Conservation (phyloP, 2,329 filamentous ascomycete species). For the Nemania serpens region DNA sequence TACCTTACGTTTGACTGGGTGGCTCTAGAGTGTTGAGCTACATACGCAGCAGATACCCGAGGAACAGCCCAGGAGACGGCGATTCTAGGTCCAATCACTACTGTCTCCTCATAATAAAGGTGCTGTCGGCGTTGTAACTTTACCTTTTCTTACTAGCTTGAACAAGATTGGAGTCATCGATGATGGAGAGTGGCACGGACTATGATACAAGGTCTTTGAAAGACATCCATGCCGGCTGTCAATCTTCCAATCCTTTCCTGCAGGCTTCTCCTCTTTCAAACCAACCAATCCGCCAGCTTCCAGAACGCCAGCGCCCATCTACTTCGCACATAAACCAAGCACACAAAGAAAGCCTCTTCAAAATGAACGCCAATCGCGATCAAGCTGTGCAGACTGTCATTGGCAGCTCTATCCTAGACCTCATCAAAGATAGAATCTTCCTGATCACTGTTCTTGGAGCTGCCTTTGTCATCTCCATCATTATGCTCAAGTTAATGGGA, state of each 20-base stretch:
- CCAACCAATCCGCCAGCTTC: background rate
- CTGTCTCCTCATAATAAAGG: background rate
- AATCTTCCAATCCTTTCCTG: background rate
- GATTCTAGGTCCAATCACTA: background rate
- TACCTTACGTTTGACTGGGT: background rate
- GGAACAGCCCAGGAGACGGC: background rate
- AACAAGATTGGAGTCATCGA: background rate
- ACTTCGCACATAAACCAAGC: slow-evolving; percentile 13
- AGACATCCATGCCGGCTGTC: background rate
- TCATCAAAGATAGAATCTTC: slow-evolving; percentile 10
- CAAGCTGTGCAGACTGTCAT: slow-evolving; percentile 8
- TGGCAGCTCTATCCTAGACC: slow-evolving; percentile 1
- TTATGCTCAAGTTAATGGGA: slow-evolving; percentile 1
- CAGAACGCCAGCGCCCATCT: background rate
- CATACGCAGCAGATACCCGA: background rate
- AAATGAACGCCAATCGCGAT: slow-evolving; percentile 30
- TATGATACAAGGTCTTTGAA: background rate
- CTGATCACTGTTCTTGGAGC: background rate
- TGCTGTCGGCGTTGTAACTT: background rate
- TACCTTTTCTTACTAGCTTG: too few species aligned
- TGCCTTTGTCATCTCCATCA: background rate
- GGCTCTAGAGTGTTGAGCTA: background rate
- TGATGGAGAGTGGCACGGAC: slow-evolving; percentile 13
- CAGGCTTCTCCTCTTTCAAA: background rate
- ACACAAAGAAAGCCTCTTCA: slow-evolving; percentile 25